Evolutionary conservation across 2,329 filamentous ascomycete species (phyloP), one percentile per base, ranked within the genome.

Genomic region (Apiospora marii): DNA sequence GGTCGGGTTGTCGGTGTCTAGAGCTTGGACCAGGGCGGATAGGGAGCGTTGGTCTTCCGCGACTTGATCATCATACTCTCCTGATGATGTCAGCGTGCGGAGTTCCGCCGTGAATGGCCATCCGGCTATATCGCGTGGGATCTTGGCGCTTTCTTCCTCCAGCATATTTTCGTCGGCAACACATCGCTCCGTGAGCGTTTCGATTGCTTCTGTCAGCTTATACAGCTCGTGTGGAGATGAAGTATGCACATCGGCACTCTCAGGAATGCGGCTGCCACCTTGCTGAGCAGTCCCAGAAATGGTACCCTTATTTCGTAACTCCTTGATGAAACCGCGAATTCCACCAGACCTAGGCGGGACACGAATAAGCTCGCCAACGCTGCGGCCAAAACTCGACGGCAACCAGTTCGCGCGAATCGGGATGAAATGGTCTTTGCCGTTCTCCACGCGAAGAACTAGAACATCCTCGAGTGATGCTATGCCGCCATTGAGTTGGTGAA

Each of bases 371-470:
- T 97, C 95, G 73, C 95, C 92, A n/a, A 99, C 88, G 0, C 93
- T 95, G 49, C 94, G 91, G 0, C 94, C 94, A 68, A 98, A 93
- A 77, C 92, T 93, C 0, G 94, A 94, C 12, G 93, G 93, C 4
- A 92, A 85, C 96, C 96, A 99, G 1, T 84, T 85, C 0, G 90
- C 96, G 34, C 89, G 91, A 0, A 98, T 86, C 0, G 95, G 92
- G 51, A 99, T 90, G 80, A 99, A 99, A 79, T 98, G 93, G 78
- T 99, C 96, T 68, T 95, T 89, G 0, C 97, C 97, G 70, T 92
- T 90, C 14, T 91, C 88, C 6, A 99, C 93, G 0, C 95, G 91
- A 12, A 99, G 87, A 1, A 99, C 92, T 10, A 99, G 86, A 3
- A 99, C 92, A 75, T 98, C 95, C 74, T 98, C 96, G 0, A 99